Conservation (phyloP, 2,329 filamentous ascomycete species). For the Venturia asperata region DNA sequence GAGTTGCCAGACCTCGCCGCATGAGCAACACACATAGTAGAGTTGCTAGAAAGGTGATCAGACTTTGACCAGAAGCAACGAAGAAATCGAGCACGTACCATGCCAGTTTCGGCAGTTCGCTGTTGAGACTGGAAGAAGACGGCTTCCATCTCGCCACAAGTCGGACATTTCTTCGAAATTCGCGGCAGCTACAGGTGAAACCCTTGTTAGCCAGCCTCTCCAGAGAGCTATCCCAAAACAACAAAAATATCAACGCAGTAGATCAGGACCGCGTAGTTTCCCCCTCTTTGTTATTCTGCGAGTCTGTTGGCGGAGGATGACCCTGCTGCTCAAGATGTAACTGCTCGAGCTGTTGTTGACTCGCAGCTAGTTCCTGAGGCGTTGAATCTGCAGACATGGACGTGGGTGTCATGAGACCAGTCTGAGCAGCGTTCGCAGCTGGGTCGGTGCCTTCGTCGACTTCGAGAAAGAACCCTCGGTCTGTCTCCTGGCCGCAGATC, state of each 20-base stretch:
- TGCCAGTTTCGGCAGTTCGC: constrained; percentile 92
- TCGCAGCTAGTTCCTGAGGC: constrained; percentile 6
- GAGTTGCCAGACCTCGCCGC: constrained; percentile 70
- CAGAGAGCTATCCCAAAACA: constrained; percentile 1
- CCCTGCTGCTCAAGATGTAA: constrained; percentile 13
- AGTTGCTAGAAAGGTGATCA: constrained; percentile 40
- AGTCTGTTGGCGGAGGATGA: constrained; percentile 3
- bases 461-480: constrained; percentile 40
- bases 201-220: constrained; percentile 14
- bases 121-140: constrained; percentile 99
- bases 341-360: constrained; percentile 18
- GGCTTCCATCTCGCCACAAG: constrained; percentile 78
- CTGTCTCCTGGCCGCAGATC: constrained; percentile 43
- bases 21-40: constrained; percentile 76
- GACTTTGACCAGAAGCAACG: constrained; percentile 12
- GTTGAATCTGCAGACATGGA: constrained; percentile 10
- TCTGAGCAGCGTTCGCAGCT: constrained; percentile 4
- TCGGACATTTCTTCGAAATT: constrained; percentile 76
- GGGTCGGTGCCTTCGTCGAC: constrained; percentile 30
- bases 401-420: constrained; percentile 10
- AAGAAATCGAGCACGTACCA: constrained; percentile 57
- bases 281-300: constrained; percentile 7
- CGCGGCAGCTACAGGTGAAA: constrained; percentile 68
- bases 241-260: not conserved
- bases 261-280: not conserved